Base-by-base conservation (phyloP, 257 asterid genomes). In the Ligustrum vulgare region DNA sequence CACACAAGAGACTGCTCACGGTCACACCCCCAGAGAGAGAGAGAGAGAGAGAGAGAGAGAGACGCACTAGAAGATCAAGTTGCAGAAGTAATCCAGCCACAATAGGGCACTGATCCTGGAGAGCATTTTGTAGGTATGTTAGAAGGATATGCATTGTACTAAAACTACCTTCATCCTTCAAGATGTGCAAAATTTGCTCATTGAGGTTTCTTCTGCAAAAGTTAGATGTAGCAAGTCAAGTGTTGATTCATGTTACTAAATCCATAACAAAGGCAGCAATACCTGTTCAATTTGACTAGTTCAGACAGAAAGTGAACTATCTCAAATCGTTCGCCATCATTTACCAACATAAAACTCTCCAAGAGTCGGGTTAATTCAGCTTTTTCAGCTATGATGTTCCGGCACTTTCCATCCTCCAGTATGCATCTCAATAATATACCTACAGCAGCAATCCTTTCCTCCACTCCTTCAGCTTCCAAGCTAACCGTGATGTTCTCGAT, bases 11-110 rank as follows among this genome's bases (percentile, higher is more conserved):
- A n/a, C 58, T 35, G 22, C 60, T 23, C 2, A 72, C 5, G 60
- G 54, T 16, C 22, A 5, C 1, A 7, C 25, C 2, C 36, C 33
- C 28, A 31, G 49, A 25, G 11, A 15, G 54, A 18, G 68, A n/a
- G 4, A 54, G 69, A 51, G 34, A 78, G 74, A 78, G 62, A 69
- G 54, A 70, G 67, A 20, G 32, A 78, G 54, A 78, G 56, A 49
- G 56, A 62, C 82, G 49, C 80, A 93, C 98, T 80, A 91, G 83
- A 73, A 93, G 91, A 79, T 91, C 98, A 51, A 93, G 96, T 69
- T 91, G 98, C 73, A 93, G 94, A 72, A 93, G 91, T 51, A 93
- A 84, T 67, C 96, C 96, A 31, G 96, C 96, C 75, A 89, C 86
- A 31, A 82, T 73, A 2, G 98, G 96, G 76, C 91, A 80, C 72